Evolutionary conservation across 1,139 yeast species (phyloP).

Genomic region (Keqinozyma sinolaborantium): DNA sequence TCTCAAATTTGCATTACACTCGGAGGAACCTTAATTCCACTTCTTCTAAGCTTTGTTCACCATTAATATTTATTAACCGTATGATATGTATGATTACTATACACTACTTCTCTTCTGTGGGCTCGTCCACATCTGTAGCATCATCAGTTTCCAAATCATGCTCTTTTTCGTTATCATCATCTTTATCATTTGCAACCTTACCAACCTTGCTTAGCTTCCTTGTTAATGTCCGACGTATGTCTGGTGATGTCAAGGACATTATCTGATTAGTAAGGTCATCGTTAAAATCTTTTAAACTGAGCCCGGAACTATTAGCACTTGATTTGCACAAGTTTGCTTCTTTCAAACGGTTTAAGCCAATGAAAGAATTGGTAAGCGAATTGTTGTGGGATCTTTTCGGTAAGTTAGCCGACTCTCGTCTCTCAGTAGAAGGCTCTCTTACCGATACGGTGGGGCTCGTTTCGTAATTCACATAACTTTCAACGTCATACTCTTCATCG

Average conservation of each 20-base stretch:
- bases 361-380: slow-evolving; percentile 31
- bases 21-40: slow-evolving; percentile 14
- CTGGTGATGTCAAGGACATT: slow-evolving; percentile 14
- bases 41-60: slow-evolving; percentile 9
- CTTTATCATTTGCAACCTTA: slow-evolving; percentile 3
- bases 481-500: slow-evolving; percentile 2
- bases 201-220: slow-evolving; percentile 6
- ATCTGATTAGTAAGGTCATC: slow-evolving; percentile 4
- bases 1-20: slow-evolving; percentile 10
- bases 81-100: slow-evolving; percentile 8
- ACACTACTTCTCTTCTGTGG: slow-evolving; percentile 1
- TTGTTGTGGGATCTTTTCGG: slow-evolving; percentile 30
- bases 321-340: slow-evolving; percentile 22
- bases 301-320: slow-evolving; percentile 5
- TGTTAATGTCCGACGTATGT: slow-evolving; percentile 12
- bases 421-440: no score
- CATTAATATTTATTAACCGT: no score
- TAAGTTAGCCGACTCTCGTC: slow-evolving; percentile 27
- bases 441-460: no score
- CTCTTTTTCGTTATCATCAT: slow-evolving; percentile 3
- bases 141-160: slow-evolving; percentile 2
- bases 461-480: slow-evolving; percentile 1
- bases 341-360: slow-evolving; percentile 40
- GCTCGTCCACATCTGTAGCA: not conserved
- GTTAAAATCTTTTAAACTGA: not conserved